These are phyloP conservation scores for Amoebophrya sp. DNA, from an alignment of 169 alveolate genomes.

Conservation along the genomic window DNA sequence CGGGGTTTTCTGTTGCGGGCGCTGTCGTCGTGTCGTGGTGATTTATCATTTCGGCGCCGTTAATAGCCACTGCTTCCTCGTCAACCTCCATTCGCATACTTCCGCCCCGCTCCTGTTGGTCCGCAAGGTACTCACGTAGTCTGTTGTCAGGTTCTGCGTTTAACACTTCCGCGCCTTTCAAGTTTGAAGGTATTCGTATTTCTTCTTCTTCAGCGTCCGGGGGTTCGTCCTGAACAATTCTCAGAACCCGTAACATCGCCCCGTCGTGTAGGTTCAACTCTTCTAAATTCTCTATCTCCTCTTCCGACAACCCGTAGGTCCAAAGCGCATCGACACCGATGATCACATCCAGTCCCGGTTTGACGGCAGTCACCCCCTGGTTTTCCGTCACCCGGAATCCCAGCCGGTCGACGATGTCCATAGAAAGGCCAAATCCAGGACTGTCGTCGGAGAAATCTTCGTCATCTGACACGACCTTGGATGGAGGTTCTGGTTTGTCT, in stretches of 20 bases:
- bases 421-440: background rate
- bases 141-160: background rate
- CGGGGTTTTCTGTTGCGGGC: background rate
- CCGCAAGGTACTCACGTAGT: background rate
- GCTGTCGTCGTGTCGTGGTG: background rate
- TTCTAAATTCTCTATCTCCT: background rate
- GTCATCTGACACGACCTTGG: no score
- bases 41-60: background rate
- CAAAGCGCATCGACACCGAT: background rate
- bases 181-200: background rate
- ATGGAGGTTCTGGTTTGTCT: no score
- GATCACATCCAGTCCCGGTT: background rate
- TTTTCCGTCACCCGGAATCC: background rate
- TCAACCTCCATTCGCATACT: background rate
- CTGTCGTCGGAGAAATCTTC: no score
- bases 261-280: background rate
- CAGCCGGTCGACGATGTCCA: background rate
- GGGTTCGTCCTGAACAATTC: background rate
- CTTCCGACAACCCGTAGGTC: background rate
- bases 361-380: background rate
- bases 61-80: background rate
- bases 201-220: background rate
- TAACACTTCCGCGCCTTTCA: background rate
- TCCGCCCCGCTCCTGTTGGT: background rate
- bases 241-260: background rate